Evolutionary conservation across 257 asterid species (phyloP).

Genomic region (Plantago elongata): DNA sequence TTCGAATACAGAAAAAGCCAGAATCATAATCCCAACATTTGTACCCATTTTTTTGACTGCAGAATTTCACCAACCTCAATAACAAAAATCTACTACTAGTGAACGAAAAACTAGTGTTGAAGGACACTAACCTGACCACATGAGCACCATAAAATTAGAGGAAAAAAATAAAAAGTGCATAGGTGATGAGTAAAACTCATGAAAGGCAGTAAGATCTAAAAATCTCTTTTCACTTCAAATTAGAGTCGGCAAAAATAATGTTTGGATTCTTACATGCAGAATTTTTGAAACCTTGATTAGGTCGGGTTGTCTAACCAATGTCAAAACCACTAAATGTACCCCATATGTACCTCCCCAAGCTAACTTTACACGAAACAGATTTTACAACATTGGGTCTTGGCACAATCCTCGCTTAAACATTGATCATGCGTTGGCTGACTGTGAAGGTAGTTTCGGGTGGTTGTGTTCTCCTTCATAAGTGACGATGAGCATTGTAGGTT

Average conservation of each 20-base stretch:
- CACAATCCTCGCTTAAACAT: not conserved
- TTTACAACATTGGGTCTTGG: constrained; percentile 6
- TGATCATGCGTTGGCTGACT: constrained; percentile 9
- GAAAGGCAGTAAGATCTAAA: not conserved
- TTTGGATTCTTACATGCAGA: constrained; percentile 3
- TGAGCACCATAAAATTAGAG: not conserved
- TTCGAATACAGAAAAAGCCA: not conserved
- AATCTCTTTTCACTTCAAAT: constrained; percentile 1
- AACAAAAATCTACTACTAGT: not conserved
- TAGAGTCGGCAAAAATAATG: not conserved
- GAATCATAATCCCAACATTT: not conserved
- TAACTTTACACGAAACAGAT: constrained; percentile 1
- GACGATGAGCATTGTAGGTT: constrained; percentile 69
- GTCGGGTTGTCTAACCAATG: not conserved
- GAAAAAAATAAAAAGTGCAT: not conserved
- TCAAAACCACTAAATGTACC: not conserved
- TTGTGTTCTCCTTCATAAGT: constrained; percentile 93
- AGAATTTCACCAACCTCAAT: not conserved
- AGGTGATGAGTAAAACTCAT: not conserved
- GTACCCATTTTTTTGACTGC: not conserved
- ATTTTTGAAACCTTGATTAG: not conserved
- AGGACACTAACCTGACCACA: not conserved
- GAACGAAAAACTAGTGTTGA: not conserved
- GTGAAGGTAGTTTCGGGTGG: constrained; percentile 29
- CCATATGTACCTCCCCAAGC: constrained; percentile 15